phyloP scores from a whole-genome alignment of 169 alveolate species.

The Cryptosporidium andersoni region DNA sequence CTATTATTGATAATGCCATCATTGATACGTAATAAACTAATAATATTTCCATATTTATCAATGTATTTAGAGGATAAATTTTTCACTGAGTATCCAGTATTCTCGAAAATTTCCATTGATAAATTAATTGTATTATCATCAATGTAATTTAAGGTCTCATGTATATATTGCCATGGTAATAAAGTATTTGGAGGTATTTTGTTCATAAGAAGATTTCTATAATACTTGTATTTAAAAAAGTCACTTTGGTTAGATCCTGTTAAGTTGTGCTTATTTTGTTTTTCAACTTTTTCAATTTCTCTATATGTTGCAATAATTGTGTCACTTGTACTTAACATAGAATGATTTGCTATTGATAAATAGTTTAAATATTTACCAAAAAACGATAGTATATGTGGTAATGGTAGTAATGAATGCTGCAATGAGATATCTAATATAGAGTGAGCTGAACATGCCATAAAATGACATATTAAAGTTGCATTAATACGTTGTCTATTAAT shows the following conservation, averaged over 20 bases:
- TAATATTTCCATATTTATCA: slow-evolving; percentile 6
- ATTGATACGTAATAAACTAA: slow-evolving; percentile 39
- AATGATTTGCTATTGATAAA: slow-evolving; percentile 45
- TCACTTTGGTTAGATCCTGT: neutral
- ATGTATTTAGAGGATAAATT: neutral
- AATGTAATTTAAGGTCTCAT: slow-evolving; percentile 52
- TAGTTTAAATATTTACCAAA: slow-evolving; percentile 37
- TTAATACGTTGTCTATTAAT: slow-evolving; percentile 70
- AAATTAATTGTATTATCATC: neutral
- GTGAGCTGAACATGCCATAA: slow-evolving; percentile 75
- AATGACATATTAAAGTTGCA: slow-evolving; percentile 75
- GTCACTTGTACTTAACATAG: slow-evolving; percentile 66
- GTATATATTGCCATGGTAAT: slow-evolving; percentile 65
- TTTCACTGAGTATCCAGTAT: too few relatives aligned
- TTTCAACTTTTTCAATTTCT: neutral
- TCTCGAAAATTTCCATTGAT: too few relatives aligned
- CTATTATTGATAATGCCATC: slow-evolving; percentile 17
- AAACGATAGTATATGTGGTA: slow-evolving; percentile 64
- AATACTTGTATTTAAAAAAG: neutral
- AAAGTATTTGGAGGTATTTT: slow-evolving; percentile 48
- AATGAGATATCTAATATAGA: slow-evolving; percentile 46
- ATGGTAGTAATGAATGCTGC: slow-evolving; percentile 52
- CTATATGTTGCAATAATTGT: slow-evolving; percentile 17
- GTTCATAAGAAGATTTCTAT: neutral
- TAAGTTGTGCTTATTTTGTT: neutral